phyloP scores from a whole-genome alignment of 2,329 filamentous ascomycete species.

The Ophiosphaerella korrae region DNA sequence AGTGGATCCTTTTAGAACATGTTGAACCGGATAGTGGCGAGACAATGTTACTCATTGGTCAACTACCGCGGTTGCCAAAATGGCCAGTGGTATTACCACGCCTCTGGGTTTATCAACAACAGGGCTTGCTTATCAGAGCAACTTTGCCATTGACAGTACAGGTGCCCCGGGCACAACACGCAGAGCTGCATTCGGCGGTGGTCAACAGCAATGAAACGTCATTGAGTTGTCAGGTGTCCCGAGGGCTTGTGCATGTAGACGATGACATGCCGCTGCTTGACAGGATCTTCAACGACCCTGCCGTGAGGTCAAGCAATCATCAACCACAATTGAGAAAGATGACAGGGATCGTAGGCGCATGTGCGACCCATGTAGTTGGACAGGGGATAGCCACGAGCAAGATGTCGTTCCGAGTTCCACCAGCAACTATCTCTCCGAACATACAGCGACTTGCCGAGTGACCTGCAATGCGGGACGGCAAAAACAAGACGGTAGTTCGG shows the following conservation, averaged over 20 bases:
- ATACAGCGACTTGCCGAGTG: slow-evolving; percentile 3
- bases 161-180: slow-evolving; percentile 11
- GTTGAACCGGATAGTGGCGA: slow-evolving; percentile 7
- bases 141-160: slow-evolving; percentile 19
- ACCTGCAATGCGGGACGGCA: slow-evolving; percentile 24
- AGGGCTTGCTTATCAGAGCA: slow-evolving; percentile 43
- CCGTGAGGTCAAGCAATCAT: slow-evolving; percentile 16
- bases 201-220: slow-evolving; percentile 7
- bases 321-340: slow-evolving; percentile 9
- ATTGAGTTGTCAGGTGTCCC: slow-evolving; percentile 17
- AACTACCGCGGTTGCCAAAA: slow-evolving; percentile 34
- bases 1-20: slow-evolving; percentile 15
- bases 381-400: slow-evolving; percentile 22
- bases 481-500: slow-evolving; percentile 21
- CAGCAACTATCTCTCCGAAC: too few species aligned
- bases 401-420: slow-evolving; percentile 17
- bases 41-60: slow-evolving; percentile 15
- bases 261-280: slow-evolving; percentile 16
- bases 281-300: slow-evolving; percentile 17
- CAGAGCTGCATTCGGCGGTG: slow-evolving; percentile 17
- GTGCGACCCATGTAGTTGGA: slow-evolving; percentile 11
- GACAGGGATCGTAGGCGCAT: slow-evolving; percentile 17
- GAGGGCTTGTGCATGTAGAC: slow-evolving; percentile 13
- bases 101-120: slow-evolving; percentile 26
- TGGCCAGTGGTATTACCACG: slow-evolving; percentile 30